Percentiles rank a stretch among this genome's conserved stretches.
These are phyloP conservation scores for Naganishia friedmannii DNA, from an alignment of 768 basidiomycete genomes.

Conservation along the genomic window DNA sequence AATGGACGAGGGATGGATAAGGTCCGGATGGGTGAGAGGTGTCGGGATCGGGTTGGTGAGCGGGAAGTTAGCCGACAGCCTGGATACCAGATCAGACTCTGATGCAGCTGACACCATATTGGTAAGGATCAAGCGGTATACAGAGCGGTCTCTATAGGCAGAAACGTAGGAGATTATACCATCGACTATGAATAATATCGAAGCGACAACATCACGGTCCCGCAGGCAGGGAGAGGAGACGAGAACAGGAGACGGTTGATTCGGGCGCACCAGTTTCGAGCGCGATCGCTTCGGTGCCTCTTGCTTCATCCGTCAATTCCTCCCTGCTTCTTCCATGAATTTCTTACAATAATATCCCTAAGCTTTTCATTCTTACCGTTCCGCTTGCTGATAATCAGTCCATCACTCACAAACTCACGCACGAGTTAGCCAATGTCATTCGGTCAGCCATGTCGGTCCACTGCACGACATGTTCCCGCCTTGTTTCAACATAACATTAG, in stretches of 20 bases:
- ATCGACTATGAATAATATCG: not conserved
- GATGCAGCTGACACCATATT: constrained; percentile 10
- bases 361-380: too few species aligned
- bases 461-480: constrained; percentile 8
- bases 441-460: constrained; percentile 1
- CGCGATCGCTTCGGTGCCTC: not conserved
- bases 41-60: constrained; percentile 80
- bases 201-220: too few species aligned
- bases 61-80: constrained; percentile 65
- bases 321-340: too few species aligned
- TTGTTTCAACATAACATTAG: not conserved
- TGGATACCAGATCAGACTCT: constrained; percentile 15
- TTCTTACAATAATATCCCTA: too few species aligned
- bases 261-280: not conserved
- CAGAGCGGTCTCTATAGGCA: not conserved
- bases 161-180: not conserved
- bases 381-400: too few species aligned
- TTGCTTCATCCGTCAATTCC: too few species aligned
- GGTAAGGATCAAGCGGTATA: not conserved
- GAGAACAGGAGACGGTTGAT: not conserved
- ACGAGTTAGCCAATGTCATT: constrained; percentile 7
- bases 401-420: not conserved
- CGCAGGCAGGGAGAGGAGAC: not conserved
- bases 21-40: constrained; percentile 70
- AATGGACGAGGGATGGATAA: constrained; percentile 72